Conservation (phyloP, 1,139 yeast genomes). For the Hyphopichia wangnamkhiaoensis region DNA sequence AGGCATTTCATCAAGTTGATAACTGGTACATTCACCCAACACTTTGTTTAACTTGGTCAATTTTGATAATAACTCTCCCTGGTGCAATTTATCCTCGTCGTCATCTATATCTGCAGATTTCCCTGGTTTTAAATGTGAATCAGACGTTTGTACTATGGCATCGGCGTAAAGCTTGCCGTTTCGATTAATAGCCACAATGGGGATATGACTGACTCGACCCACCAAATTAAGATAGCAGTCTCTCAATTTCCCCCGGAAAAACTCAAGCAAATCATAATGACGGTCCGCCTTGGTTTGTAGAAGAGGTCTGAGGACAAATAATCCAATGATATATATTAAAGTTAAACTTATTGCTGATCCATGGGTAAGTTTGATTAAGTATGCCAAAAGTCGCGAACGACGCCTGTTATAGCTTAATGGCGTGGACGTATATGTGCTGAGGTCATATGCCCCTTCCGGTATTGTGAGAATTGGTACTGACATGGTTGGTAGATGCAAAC, state of each 20-base stretch:
- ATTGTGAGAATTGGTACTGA: conserved; percentile 39
- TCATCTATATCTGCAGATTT: conserved; percentile 18
- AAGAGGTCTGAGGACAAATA: conserved; percentile 37
- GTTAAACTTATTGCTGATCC: conserved; percentile 37
- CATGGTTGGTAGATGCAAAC: conserved; percentile 6
- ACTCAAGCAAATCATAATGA: conserved; percentile 37
- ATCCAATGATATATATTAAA: conserved; percentile 33
- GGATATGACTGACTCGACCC: conserved; percentile 39
- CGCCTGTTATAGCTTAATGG: conserved; percentile 13
- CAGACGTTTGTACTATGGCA: conserved; percentile 40
- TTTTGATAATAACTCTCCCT: conserved; percentile 23
- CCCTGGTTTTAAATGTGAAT: conserved; percentile 18
- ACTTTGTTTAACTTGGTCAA: conserved; percentile 23
- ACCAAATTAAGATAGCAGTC: conserved; percentile 39
- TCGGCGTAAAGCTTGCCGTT: conserved; percentile 39
- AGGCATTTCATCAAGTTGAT: conserved; percentile 33
- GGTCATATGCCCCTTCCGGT: conserved; percentile 46
- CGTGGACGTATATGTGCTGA: conserved; percentile 21
- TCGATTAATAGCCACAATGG: conserved; percentile 38
- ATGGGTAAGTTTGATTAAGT: conserved; percentile 33
- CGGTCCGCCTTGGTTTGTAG: conserved; percentile 32
- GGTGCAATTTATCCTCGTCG: conserved; percentile 27
- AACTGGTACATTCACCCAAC: conserved; percentile 30
- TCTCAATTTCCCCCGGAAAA: conserved; percentile 33
- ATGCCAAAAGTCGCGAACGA: conserved; percentile 29